These are phyloP conservation scores for Thermothielavioides terrestris DNA, from an alignment of 495 filamentous ascomycete genomes.

Conservation along the genomic window DNA sequence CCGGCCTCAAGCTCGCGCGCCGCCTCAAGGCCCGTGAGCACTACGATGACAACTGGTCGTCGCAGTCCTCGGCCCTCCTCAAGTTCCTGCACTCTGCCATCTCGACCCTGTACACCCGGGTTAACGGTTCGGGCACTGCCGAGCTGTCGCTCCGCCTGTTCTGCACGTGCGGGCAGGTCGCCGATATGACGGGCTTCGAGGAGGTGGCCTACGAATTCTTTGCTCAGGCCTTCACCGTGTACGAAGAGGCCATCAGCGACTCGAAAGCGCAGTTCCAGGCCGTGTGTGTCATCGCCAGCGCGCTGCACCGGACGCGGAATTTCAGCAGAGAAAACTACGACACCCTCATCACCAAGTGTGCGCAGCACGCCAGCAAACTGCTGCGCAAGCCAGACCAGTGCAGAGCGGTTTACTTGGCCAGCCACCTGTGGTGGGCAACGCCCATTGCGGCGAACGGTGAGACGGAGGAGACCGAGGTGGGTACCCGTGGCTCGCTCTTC, in stretches of 20 bases:
- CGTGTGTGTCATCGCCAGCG: slow-evolving; percentile 87
- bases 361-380: slow-evolving; percentile 91
- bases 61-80: slow-evolving; percentile 80
- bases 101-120: slow-evolving; percentile 80
- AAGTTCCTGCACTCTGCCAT: slow-evolving; percentile 88
- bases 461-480: slow-evolving; percentile 74
- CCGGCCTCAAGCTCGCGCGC: slow-evolving; percentile 79
- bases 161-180: slow-evolving; percentile 82
- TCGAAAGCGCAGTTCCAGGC: slow-evolving; percentile 96
- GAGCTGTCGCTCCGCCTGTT: slow-evolving; percentile 86
- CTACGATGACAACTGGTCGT: slow-evolving; percentile 89
- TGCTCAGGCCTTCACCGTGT: slow-evolving; percentile 95
- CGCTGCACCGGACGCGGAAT: slow-evolving; percentile 73
- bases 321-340: slow-evolving; percentile 97
- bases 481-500: slow-evolving; percentile 20
- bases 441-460: slow-evolving; percentile 76
- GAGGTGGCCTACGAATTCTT: slow-evolving; percentile 98
- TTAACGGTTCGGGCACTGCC: slow-evolving; percentile 63
- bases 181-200: slow-evolving; percentile 86
- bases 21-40: slow-evolving; percentile 88
- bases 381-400: slow-evolving; percentile 98
- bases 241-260: slow-evolving; percentile 92
- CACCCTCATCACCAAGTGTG: slow-evolving; percentile 94
- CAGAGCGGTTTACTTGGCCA: slow-evolving; percentile 89
- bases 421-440: slow-evolving; percentile 95